These are phyloP conservation scores for Ogataea methanolica DNA, from an alignment of 805 yeast genomes.

Conservation along the genomic window DNA sequence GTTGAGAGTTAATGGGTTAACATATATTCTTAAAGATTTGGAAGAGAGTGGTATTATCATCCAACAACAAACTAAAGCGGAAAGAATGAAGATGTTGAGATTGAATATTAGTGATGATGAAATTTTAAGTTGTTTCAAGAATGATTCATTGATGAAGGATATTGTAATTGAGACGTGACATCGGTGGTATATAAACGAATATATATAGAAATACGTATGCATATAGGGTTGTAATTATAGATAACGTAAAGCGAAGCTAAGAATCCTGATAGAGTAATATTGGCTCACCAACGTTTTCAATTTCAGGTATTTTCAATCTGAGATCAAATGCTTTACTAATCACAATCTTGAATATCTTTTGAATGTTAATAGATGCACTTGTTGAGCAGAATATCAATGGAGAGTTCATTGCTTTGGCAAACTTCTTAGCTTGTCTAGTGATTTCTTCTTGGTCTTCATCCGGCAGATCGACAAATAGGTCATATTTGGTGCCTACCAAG, in stretches of 20 bases:
- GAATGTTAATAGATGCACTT: slow-evolving; percentile 86
- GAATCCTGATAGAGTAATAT: slow-evolving; percentile 56
- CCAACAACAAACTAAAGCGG: slow-evolving; percentile 64
- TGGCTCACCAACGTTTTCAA: slow-evolving; percentile 87
- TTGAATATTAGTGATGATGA: slow-evolving; percentile 72
- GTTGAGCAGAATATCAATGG: slow-evolving; percentile 84
- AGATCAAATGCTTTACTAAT: slow-evolving; percentile 88
- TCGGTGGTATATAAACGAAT: not conserved
- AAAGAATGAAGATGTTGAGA: slow-evolving; percentile 59
- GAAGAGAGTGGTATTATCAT: slow-evolving; percentile 74
- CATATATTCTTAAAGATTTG: slow-evolving; percentile 59
- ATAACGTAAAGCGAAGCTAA: not conserved
- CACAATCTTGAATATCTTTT: slow-evolving; percentile 87
- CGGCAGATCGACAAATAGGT: slow-evolving; percentile 73
- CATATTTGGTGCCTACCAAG: slow-evolving; percentile 91
- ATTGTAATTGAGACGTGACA: slow-evolving; percentile 14
- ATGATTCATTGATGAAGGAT: slow-evolving; percentile 44
- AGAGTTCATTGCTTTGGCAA: slow-evolving; percentile 87
- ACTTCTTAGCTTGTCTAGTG: slow-evolving; percentile 75
- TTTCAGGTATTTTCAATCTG: slow-evolving; percentile 77
- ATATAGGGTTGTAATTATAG: not conserved
- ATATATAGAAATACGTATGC: not conserved
- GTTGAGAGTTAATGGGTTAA: slow-evolving; percentile 55
- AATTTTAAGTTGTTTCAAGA: slow-evolving; percentile 51
- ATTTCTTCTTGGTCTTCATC: slow-evolving; percentile 79